Evolutionary conservation across 2,329 filamentous ascomycete genomes (phyloP), one percentile per base, ranked within the genome.

Genomic region (Cladosporium sp.): DNA sequence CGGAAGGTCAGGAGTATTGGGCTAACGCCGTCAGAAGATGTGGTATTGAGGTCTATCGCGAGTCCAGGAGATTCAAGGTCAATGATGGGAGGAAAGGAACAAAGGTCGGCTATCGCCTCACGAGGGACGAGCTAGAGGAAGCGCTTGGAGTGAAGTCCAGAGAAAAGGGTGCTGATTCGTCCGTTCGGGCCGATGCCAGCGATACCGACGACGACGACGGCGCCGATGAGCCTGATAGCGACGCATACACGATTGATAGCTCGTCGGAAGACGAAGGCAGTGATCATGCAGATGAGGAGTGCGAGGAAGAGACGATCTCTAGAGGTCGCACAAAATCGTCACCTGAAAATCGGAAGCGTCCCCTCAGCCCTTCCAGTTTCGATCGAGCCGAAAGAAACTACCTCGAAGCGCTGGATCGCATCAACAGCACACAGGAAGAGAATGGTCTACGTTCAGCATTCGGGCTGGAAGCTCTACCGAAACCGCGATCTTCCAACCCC

Each of bases 1-100:
- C 59, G 3, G 66, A 77, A 51, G 67, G 68, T 6, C 64, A 67
- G 17, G 63, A 74, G 3, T 79, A 77, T 50, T 84, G 83, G 79
- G 64, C 70, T 11, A 67, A 64, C 2, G 67, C 75, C 6, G 71
- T 81, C 1, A 72, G 78, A 52, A 73, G 80, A 53, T 79, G 75
- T 57, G 68, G 70, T 7, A 58, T 85, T 4, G 62, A 72, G 12
- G 76, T 86, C 2, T 70, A 73, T 24, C 58, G 56, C 22, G 60
- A 63, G 19, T 56, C 61, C 11, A 59, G 54, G 29, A n/a, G 60
- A 60, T 29, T 65, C 57, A 29, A 45, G 32, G 19, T 13, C n/a
- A 1, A 48, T n/a, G 61, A 64, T 47, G 62, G 62, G 1, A 56
- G 61, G 18, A 50, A 53, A 15, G 52, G 53, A 0, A 60, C 58